Conservation (phyloP, 129 eudicot species). For the Centella asiatica region DNA sequence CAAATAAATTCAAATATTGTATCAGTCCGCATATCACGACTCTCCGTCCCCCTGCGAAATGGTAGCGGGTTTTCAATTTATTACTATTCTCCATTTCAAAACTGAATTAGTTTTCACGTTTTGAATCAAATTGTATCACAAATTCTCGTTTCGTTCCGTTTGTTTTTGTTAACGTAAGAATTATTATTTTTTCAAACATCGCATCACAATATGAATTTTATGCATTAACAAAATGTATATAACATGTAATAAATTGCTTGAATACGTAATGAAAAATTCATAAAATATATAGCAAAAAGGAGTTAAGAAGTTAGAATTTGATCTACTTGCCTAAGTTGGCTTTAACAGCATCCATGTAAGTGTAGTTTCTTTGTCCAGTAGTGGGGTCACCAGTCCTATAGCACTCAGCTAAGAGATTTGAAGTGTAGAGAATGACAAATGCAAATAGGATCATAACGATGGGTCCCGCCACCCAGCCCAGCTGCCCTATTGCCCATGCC, state of each 20-base stretch:
- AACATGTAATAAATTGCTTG: too few species aligned
- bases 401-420: constrained; percentile 49
- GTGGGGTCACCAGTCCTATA: constrained; percentile 58
- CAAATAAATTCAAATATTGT: constrained; percentile 51
- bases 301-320: not conserved
- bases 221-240: too few species aligned
- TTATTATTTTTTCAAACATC: too few species aligned
- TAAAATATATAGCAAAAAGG: not conserved
- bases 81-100: too few species aligned
- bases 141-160: too few species aligned
- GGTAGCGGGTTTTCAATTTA: too few species aligned
- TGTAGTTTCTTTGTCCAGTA: constrained; percentile 58
- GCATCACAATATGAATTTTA: too few species aligned
- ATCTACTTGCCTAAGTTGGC: constrained; percentile 37
- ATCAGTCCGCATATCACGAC: constrained; percentile 54
- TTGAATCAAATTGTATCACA: too few species aligned
- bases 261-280: too few species aligned
- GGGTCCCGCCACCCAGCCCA: constrained; percentile 77
- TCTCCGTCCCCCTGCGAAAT: constrained; percentile 39
- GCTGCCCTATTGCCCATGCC: constrained; percentile 79
- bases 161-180: too few species aligned
- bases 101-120: too few species aligned
- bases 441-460: constrained; percentile 39
- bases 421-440: constrained; percentile 47
- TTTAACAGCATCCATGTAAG: constrained; percentile 70